Evolutionary conservation across 2,329 filamentous ascomycete species (phyloP).

Genomic region (Purpureocillium lavendulum): DNA sequence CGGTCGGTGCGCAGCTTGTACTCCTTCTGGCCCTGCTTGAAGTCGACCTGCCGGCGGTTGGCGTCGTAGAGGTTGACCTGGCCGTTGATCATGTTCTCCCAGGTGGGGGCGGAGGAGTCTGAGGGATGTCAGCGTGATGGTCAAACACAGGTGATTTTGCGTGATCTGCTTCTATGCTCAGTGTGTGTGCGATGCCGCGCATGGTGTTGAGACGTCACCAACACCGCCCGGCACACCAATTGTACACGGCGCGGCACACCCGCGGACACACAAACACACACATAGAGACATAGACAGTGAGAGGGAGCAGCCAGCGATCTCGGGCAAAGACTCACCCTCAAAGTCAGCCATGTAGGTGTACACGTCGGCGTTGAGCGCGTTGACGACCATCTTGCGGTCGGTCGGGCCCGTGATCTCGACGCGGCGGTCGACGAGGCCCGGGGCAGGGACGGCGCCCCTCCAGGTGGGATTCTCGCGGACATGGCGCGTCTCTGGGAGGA

Average conservation of each 20-base stretch:
- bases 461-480: slow-evolving; percentile 91
- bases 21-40: slow-evolving; percentile 90
- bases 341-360: slow-evolving; percentile 99
- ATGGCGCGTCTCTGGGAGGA: slow-evolving; percentile 90
- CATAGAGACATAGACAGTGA: too few species aligned
- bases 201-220: too few species aligned
- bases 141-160: too few species aligned
- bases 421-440: slow-evolving; percentile 84
- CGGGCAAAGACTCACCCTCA: slow-evolving; percentile 65
- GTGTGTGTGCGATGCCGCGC: too few species aligned
- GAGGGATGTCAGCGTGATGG: slow-evolving; percentile 3
- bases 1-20: slow-evolving; percentile 96
- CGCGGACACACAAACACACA: too few species aligned
- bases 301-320: too few species aligned
- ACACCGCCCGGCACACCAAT: too few species aligned
- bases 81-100: slow-evolving; percentile 99
- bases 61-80: slow-evolving; percentile 97
- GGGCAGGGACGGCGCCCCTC: slow-evolving; percentile 86
- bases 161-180: too few species aligned
- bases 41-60: slow-evolving; percentile 87
- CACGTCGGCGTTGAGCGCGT: slow-evolving; percentile 89
- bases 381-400: slow-evolving; percentile 98
- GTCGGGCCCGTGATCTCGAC: slow-evolving; percentile 97
- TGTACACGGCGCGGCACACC: too few species aligned
- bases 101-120: slow-evolving; percentile 94